Evolutionary conservation across 73 alveolate species (phyloP), one percentile per base, ranked within the genome.

Genomic region (Uronychia setigera): DNA sequence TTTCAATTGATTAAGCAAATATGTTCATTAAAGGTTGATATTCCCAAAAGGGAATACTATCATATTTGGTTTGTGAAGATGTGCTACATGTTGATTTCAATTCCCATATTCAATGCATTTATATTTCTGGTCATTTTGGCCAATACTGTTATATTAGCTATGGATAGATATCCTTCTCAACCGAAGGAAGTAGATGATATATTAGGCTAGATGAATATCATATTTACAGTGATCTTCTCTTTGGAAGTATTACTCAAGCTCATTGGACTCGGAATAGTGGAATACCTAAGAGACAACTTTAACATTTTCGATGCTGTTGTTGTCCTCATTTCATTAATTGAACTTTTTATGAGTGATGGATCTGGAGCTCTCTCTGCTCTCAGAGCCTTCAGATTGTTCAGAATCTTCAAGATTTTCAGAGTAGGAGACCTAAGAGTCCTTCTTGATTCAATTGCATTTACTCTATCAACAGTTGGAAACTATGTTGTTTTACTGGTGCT

Each of bases 241-340:
- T 77, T 75, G 0, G 99, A 95, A 91, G 79, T 91, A 80, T 29
- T 91, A 26, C 34, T 95, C 33, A 95, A 93, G 77, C 27, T 93
- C 25, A 58, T 91, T 13, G 98, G 97, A n/a, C 74, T 91, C 26
- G 99, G 99, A 31, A 74, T 88, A 25, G 31, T 29, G 5, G 96
- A 84, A 0, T 95, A 92, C 82, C 31, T 80, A 35, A 87, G 91
- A 85, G 99, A 95, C 76, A 78, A 76, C 46, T 87, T 91, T 88
- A 95, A 95, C 74, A 11, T 88, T 29, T 95, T 95, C 78, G 98
- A 95, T 81, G 82, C 87, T 34, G 25, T 87, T 0, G 82, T 93
- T 1, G 95, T 95, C 19, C 74, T 88, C 34, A 35, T 93, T 25
- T 87, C 95, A 25, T 25, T 91, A 0, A 80, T 81, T 76, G 88